Evolutionary conservation across 345 rosid species (phyloP).

Genomic region (Viola odorata): DNA sequence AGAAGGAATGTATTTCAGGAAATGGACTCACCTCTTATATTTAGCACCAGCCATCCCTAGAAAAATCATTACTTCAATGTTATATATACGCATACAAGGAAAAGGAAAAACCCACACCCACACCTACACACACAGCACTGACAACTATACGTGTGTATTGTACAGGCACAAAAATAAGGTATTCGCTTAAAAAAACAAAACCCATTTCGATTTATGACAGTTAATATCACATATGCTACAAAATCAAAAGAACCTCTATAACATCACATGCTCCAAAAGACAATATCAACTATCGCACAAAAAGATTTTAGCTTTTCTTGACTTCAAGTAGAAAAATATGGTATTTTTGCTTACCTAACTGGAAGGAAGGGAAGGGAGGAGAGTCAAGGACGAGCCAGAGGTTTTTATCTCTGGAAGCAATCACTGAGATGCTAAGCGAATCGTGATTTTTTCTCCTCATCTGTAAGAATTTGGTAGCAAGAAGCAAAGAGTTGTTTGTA

Average conservation of each 20-base stretch:
- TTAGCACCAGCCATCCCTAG: slow-evolving; percentile 97
- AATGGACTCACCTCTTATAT: slow-evolving; percentile 59
- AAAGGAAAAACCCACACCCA: neutral
- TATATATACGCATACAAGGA: neutral
- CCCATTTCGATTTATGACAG: too few species aligned
- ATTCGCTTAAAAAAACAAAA: too few species aligned
- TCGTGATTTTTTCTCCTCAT: slow-evolving; percentile 58
- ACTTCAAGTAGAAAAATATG: slow-evolving; percentile 11
- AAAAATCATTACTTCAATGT: neutral
- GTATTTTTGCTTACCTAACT: neutral
- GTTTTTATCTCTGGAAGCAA: slow-evolving; percentile 50
- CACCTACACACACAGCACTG: too few species aligned
- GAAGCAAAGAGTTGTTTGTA: slow-evolving; percentile 55
- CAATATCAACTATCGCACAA: too few species aligned
- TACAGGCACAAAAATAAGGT: too few species aligned
- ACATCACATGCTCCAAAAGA: too few species aligned
- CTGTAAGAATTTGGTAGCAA: slow-evolving; percentile 54
- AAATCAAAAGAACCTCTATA: too few species aligned
- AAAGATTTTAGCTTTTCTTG: too few species aligned
- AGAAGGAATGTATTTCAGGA: neutral
- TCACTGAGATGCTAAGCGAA: slow-evolving; percentile 84
- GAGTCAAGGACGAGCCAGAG: neutral
- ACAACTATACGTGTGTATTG: too few species aligned
- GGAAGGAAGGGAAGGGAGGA: slow-evolving; percentile 1
- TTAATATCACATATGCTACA: too few species aligned